These are phyloP conservation scores for Amborella trichopoda DNA, from an alignment of 164 flowering plant genomes.

Conservation along the genomic window DNA sequence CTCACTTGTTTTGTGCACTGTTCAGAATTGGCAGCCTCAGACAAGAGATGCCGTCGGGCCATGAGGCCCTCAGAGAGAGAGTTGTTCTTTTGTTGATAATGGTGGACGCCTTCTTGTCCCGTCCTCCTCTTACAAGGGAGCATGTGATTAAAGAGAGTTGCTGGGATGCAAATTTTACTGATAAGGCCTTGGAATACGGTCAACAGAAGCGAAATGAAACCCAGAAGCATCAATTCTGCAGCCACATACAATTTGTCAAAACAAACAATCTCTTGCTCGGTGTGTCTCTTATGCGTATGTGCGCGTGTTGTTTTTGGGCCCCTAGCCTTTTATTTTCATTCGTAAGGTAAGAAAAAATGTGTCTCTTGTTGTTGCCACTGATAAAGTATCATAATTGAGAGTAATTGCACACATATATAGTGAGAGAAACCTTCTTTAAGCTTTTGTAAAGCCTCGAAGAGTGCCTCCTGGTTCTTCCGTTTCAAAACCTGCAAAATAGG, in stretches of 20 bases:
- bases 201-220: constrained; percentile 78
- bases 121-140: constrained; percentile 49
- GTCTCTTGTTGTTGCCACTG: neutral
- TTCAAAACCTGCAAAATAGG: constrained; percentile 29
- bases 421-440: constrained; percentile 52
- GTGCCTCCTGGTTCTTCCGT: constrained; percentile 53
- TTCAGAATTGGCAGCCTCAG: constrained; percentile 2
- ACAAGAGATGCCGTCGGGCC: constrained; percentile 20
- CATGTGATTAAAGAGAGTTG: constrained; percentile 16
- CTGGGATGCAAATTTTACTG: constrained; percentile 47
- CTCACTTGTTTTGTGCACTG: constrained; percentile 19
- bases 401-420: no score
- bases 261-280: neutral
- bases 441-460: constrained; percentile 58
- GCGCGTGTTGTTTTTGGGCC: no score
- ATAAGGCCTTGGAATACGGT: constrained; percentile 55
- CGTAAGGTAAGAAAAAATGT: neutral
- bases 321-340: no score
- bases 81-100: no score
- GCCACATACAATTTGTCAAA: constrained; percentile 1
- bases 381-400: no score
- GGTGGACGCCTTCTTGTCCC: neutral
- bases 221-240: constrained; percentile 91
- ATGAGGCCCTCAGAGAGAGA: constrained; percentile 1
- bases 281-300: neutral